A percentile compares a stretch with the other conserved stretches of the same genome.
Conservation (phyloP, 441 rosid species). For the Manihot esculenta region DNA sequence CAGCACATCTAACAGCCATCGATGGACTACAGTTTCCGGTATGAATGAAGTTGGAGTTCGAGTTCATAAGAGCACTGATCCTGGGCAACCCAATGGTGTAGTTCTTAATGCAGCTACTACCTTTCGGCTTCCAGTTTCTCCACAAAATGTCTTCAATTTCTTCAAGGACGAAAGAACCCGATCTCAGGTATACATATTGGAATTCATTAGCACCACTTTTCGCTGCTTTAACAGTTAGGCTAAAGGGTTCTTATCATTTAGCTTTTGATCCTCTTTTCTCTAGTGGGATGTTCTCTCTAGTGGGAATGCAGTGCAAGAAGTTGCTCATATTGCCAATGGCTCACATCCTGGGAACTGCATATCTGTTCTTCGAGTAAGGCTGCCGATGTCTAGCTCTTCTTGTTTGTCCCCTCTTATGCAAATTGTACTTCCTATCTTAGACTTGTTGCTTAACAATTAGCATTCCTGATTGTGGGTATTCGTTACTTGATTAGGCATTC, state of each 20-base stretch:
- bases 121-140: conserved; percentile 83
- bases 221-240: neutral
- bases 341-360: conserved; percentile 93
- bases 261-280: conserved; percentile 9
- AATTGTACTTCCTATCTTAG: neutral
- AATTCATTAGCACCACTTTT: neutral
- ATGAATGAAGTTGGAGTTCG: conserved; percentile 71
- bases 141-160: conserved; percentile 72
- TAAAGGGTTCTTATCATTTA: conserved; percentile 7
- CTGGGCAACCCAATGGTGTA: conserved; percentile 75
- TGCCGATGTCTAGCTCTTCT: neutral
- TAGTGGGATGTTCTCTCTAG: conserved; percentile 99
- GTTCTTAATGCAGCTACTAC: conserved; percentile 92
- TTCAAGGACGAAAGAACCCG: conserved; percentile 92
- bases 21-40: conserved; percentile 66
- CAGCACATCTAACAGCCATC: conserved; percentile 70
- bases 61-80: conserved; percentile 75
- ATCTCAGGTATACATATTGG: conserved; percentile 56
- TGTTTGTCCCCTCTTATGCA: neutral
- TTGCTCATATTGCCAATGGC: conserved; percentile 90
- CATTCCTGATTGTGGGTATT: neutral
- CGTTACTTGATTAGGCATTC: conserved; percentile 48
- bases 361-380: conserved; percentile 84
- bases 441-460: neutral
- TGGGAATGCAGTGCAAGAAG: conserved; percentile 86